Conservation (phyloP, 2,329 filamentous ascomycete species). For the Lachnellula subtilissima region DNA sequence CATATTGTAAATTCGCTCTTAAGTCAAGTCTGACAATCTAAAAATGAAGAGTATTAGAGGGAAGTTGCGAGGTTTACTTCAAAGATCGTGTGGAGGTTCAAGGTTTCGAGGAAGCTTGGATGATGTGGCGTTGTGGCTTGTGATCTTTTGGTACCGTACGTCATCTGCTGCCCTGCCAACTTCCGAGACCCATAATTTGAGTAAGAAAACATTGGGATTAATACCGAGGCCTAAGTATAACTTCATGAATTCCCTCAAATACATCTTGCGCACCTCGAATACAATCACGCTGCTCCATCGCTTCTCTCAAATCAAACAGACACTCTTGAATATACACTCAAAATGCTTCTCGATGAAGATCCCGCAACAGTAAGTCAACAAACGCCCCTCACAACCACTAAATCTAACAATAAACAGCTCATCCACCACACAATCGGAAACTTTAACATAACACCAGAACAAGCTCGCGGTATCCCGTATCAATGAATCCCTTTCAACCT, state of each 20-base stretch:
- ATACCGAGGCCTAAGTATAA: background rate
- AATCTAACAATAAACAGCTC: slow-evolving; percentile 50
- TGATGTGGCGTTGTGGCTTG: slow-evolving; percentile 17
- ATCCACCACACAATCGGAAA: slow-evolving; percentile 88
- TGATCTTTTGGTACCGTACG: slow-evolving; percentile 12
- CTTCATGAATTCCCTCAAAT: background rate
- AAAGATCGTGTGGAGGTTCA: slow-evolving; percentile 2
- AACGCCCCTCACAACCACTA: background rate
- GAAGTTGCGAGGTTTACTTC: slow-evolving; percentile 15
- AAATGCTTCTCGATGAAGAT: slow-evolving; percentile 91
- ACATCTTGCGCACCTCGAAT: background rate
- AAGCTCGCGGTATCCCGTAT: slow-evolving; percentile 79
- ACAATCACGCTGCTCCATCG: background rate
- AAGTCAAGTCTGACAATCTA: background rate
- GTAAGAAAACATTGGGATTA: background rate
- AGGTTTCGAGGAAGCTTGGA: background rate
- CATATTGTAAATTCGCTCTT: slow-evolving; percentile 21
- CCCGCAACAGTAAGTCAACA: slow-evolving; percentile 66
- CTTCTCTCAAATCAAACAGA: background rate
- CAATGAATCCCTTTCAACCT: slow-evolving; percentile 72
- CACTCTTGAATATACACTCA: slow-evolving; percentile 32
- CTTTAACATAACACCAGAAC: slow-evolving; percentile 93
- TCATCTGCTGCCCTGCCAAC: slow-evolving; percentile 10
- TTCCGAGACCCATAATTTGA: background rate
- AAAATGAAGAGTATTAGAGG: background rate